Base-by-base conservation (phyloP, 2,329 filamentous ascomycete genomes). In the Orbilia brochopaga region DNA sequence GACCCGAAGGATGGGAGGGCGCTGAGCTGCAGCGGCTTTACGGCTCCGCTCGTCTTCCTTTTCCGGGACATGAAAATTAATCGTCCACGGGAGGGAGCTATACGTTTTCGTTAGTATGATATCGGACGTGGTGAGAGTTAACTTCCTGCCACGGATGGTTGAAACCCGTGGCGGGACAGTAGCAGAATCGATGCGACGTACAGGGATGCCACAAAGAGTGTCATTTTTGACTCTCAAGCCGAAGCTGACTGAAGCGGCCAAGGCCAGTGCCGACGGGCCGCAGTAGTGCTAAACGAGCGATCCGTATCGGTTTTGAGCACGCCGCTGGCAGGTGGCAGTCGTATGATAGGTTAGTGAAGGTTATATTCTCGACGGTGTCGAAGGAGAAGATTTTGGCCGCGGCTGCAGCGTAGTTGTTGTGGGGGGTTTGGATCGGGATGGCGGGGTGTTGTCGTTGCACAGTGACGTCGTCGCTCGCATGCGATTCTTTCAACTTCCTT, bases 71-170 rank as follows among this genome's bases (percentile, higher is more conserved):
- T 88, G 88, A 79, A 97, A 97, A 79, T 96, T 88, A 77, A 96
- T 84, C 44, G 93, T 97, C 79, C 96, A 92, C 35, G 93, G 93
- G 37, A 97, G 85, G 79, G 96, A 96, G 65, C 92, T 96, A 78
- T n/a, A 13, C 48, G 42, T 40, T 35, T 44, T 13, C 27, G 19
- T 52, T 48, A 50, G 30, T 17, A 5, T 61, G 7, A 17, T 42
- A 55, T 30, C 17, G 42, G 44, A 56, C 46, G 23, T 51, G n/a
- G 23, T 13, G 24, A 64, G 42, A 59, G n/a, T 44, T 21, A 6
- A 15, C 58, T 56, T 51, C 58, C 24, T 61, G 51, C 50, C 58
- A 59, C 32, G 42, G 19, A 74, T 58, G 40, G 46, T 21, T 17
- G 59, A 52, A 23, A 23, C 11, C n/a, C n/a, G 79, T 74, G 52